Evolutionary conservation across 2,329 filamentous ascomycete genomes (phyloP).

Genomic region (Aspergillus novofumigatus): DNA sequence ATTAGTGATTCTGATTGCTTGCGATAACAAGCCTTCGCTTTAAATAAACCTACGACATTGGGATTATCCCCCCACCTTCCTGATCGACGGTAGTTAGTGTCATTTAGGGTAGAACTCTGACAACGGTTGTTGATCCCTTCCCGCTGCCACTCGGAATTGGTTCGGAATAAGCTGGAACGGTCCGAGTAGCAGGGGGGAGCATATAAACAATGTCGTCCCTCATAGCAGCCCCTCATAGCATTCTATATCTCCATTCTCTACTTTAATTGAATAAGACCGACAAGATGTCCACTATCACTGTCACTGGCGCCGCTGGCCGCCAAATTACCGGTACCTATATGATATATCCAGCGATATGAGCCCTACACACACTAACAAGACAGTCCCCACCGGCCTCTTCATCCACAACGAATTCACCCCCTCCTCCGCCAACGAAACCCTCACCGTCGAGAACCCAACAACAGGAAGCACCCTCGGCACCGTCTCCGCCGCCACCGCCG

Average conservation of each 20-base stretch:
- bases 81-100: background rate
- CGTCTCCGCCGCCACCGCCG: conserved; percentile 19
- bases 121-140: background rate
- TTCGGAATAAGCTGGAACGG: background rate
- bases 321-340: conserved; percentile 3
- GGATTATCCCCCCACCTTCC: background rate
- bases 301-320: conserved; percentile 15
- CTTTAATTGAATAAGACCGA: no score
- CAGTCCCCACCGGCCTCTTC: conserved; percentile 26
- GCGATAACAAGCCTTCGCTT: background rate
- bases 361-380: no score
- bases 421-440: conserved; percentile 14
- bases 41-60: background rate
- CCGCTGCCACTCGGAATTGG: background rate
- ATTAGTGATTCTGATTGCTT: background rate
- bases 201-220: background rate
- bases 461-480: conserved; percentile 18
- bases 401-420: conserved; percentile 25
- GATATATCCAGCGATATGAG: no score
- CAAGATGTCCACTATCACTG: background rate
- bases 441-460: conserved; percentile 22
- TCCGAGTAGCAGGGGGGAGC: background rate
- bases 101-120: no score
- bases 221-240: no score
- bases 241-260: background rate